Conservation (phyloP, 192 early-diverging fungal genomes). For the Mortierella claussenii region DNA sequence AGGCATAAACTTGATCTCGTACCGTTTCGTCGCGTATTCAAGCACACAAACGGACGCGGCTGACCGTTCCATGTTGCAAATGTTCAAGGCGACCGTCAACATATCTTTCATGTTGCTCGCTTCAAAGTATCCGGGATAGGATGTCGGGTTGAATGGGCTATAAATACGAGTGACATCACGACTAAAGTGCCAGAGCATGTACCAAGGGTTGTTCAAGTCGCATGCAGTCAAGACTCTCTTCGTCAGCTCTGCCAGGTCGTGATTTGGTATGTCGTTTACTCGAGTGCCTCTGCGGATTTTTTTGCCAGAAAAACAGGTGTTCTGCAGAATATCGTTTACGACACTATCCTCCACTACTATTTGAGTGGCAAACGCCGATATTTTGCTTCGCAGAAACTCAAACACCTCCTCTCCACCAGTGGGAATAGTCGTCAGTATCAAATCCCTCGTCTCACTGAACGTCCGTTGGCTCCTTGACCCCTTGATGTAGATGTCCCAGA, state of each 20-base stretch:
- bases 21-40: not conserved
- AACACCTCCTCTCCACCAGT: too few relatives aligned
- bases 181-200: constrained; percentile 13
- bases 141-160: constrained; percentile 6
- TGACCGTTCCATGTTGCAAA: constrained; percentile 3
- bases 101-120: constrained; percentile 11
- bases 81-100: constrained; percentile 2
- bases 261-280: not conserved
- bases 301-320: not conserved
- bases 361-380: too few relatives aligned
- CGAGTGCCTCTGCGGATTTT: not conserved
- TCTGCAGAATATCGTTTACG: too few relatives aligned
- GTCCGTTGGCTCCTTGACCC: not conserved
- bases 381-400: too few relatives aligned
- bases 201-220: constrained; percentile 6
- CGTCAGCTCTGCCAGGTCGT: not conserved
- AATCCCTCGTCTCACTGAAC: too few relatives aligned
- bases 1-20: not conserved
- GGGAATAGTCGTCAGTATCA: too few relatives aligned
- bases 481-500: not conserved
- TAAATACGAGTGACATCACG: constrained; percentile 4
- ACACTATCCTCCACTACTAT: too few relatives aligned
- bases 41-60: not conserved
- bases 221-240: constrained; percentile 8
- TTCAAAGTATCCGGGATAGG: constrained; percentile 11